phyloP scores from a whole-genome alignment of 345 rosid species.

The Melaleuca quinquenervia region DNA sequence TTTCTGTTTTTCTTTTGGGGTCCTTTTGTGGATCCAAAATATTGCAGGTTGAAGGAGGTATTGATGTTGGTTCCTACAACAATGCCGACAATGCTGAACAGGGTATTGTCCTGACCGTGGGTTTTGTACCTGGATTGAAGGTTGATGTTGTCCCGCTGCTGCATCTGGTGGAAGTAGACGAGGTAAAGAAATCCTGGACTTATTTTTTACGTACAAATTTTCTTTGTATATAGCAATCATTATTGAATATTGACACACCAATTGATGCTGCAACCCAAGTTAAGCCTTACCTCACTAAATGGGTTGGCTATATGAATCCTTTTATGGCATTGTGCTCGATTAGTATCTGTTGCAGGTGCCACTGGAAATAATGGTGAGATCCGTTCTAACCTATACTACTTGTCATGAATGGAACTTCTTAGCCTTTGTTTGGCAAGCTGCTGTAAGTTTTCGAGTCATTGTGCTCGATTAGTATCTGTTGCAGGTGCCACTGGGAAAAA shows the following conservation, averaged over 20 bases:
- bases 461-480: background rate
- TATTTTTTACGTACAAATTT: background rate
- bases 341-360: background rate
- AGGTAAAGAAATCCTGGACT: background rate
- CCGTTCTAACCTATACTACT: background rate
- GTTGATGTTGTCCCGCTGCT: slow-evolving; percentile 56
- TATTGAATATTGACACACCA: background rate
- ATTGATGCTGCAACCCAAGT: background rate
- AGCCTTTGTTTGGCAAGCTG: too few species aligned
- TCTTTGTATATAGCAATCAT: background rate
- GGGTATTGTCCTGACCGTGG: slow-evolving; percentile 40
- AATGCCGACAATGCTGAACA: background rate
- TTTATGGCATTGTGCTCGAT: background rate
- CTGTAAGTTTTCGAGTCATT: background rate
- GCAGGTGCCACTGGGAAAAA: background rate
- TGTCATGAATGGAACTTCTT: background rate
- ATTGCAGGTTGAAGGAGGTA: background rate
- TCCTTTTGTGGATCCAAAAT: background rate
- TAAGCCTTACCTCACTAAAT: background rate
- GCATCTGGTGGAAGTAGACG: slow-evolving; percentile 17
- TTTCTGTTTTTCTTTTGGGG: background rate
- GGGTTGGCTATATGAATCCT: background rate
- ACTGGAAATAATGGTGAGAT: background rate
- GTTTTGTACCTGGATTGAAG: slow-evolving; percentile 76
- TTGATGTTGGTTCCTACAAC: background rate